phyloP scores from a whole-genome alignment of 176 grass and related monocot species.

The Alloteropsis semialata region DNA sequence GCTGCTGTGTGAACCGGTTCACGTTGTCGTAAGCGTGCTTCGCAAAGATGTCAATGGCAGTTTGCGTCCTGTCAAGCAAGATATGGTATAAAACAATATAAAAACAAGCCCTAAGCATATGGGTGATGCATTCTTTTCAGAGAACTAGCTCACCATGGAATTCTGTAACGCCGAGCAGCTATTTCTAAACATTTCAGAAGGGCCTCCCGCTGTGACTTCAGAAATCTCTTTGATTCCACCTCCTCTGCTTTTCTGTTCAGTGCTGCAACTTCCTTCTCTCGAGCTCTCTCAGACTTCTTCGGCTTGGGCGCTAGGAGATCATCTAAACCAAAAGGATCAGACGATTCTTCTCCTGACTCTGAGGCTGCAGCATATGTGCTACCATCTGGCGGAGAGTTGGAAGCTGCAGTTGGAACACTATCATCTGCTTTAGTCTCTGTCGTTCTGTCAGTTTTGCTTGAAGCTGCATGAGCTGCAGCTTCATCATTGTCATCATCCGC shows the following conservation, averaged over 20 bases:
- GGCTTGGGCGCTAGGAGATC: constrained; percentile 51
- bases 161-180: constrained; percentile 78
- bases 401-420: neutral
- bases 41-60: constrained; percentile 72
- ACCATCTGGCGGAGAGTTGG: neutral
- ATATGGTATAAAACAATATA: neutral
- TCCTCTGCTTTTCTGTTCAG: constrained; percentile 46
- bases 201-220: constrained; percentile 70
- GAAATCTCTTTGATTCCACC: constrained; percentile 51
- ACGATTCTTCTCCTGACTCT: constrained; percentile 27
- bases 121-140: neutral
- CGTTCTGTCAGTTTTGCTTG: constrained; percentile 22
- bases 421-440: constrained; percentile 7
- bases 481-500: constrained; percentile 76
- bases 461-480: constrained; percentile 44
- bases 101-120: neutral
- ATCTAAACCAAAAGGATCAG: constrained; percentile 91
- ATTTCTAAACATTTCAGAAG: constrained; percentile 84
- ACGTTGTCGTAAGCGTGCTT: constrained; percentile 77
- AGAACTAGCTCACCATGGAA: constrained; percentile 60
- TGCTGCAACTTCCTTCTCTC: constrained; percentile 35
- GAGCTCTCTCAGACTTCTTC: constrained; percentile 53
- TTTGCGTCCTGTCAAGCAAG: constrained; percentile 69
- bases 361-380: neutral
- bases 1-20: constrained; percentile 61